Base-by-base conservation (phyloP, 352 stramenopile genomes). In the Phytophthora crassamura region DNA sequence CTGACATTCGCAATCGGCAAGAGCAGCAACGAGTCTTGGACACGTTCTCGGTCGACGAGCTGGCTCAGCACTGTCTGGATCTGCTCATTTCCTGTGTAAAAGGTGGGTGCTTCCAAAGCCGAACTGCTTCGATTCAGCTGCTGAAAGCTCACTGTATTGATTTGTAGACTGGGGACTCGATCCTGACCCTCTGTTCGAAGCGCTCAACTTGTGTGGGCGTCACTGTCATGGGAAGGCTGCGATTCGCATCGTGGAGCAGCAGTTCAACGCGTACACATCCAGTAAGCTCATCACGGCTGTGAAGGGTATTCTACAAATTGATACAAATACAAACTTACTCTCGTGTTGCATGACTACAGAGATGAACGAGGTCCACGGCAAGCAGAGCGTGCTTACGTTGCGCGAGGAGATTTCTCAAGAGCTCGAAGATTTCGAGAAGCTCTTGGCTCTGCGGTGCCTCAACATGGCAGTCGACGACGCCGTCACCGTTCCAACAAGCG, bases 341-440 rank as follows among this genome's bases (percentile, higher is more conserved):
- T 62, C 3, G 18, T 22, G 22, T n/a, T 45, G 12, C 4, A n/a
- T 58, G 6, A 9, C 20, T 5, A 9, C 25, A 84, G 78, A 51
- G 11, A 80, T 93, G 49, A 91, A 93, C 43, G 59, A 67, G 8
- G 55, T 84, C 28, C 82, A 88, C 7, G 71, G 69, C 2, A 89
- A 88, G 51, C 64, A 66, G 15, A 78, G 78, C 49, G 64, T 91
- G 14, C 63, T 80, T 2, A 50, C 73, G 2, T 53, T 94, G 8
- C 80, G 84, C 1, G 75, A 90, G 10, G 86, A 94, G 47, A 85
- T 94, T 61, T 61, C 67, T 4, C 78, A 91, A 25, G 86, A 91
- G 43, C 65, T 92, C 8, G 80, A 90, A 43, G 75, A 89, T 34
- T 84, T 92, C 56, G 82, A 94, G 42, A 73, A 72, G 18, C 67